Evolutionary conservation across 306 rosid genomes (phyloP).

Genomic region (Malus asiatica): DNA sequence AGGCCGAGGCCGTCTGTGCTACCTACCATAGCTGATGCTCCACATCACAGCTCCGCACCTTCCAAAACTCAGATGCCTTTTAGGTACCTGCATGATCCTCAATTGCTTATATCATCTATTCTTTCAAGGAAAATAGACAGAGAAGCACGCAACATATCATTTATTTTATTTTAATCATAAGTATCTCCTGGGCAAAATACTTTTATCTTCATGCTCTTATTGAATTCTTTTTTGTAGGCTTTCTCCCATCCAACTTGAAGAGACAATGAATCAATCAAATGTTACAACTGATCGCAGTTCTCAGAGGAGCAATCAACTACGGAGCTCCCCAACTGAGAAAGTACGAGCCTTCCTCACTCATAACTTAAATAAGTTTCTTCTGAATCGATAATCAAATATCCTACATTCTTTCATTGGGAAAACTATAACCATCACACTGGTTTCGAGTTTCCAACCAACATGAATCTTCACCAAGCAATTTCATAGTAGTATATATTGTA

Average conservation of each 20-base stretch:
- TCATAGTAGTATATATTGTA: background rate
- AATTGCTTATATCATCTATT: background rate
- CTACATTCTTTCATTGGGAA: constrained; percentile 1
- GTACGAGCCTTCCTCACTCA: background rate
- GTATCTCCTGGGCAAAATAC: background rate
- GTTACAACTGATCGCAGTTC: background rate
- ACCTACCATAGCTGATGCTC: background rate
- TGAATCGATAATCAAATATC: background rate
- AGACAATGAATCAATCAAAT: background rate
- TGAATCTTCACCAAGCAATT: background rate
- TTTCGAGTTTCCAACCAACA: background rate
- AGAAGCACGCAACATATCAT: background rate
- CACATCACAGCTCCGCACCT: background rate
- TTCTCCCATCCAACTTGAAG: constrained; percentile 1
- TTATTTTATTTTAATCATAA: background rate
- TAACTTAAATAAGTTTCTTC: background rate
- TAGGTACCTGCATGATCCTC: background rate
- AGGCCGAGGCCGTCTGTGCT: background rate
- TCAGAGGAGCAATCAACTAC: background rate
- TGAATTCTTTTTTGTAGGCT: background rate
- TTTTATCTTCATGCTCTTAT: background rate
- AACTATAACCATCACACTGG: background rate
- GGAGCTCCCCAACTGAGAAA: background rate
- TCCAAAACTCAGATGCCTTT: background rate
- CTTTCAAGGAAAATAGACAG: background rate